Percentiles rank a stretch among this genome's conserved stretches.
Conservation (phyloP, 139 green algal genomes). For the Volvox reticuliferus region DNA sequence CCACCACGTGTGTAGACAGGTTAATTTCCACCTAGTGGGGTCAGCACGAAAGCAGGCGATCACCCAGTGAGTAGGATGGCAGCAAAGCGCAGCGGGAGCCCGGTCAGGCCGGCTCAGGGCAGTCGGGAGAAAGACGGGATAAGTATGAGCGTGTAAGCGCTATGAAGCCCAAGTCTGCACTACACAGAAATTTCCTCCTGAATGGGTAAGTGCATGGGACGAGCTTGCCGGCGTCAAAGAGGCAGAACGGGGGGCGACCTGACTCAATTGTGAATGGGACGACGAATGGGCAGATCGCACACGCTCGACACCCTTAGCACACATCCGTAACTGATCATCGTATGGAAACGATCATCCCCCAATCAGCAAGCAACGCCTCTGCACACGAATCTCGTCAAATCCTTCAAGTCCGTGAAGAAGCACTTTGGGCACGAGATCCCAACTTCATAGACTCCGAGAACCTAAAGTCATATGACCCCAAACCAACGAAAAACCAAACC, state of each 20-base stretch:
- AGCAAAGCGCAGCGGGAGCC: background rate
- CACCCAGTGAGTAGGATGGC: background rate
- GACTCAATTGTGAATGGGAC: too few relatives aligned
- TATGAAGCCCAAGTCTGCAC: too few relatives aligned
- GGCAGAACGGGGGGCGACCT: too few relatives aligned
- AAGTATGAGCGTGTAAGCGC: background rate
- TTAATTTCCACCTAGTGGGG: constrained; percentile 60
- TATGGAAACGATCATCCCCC: background rate
- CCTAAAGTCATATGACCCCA: too few relatives aligned
- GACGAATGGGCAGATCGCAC: too few relatives aligned
- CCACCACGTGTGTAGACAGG: constrained; percentile 74
- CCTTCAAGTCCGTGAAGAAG: background rate
- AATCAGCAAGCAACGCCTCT: background rate
- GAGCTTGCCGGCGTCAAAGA: too few relatives aligned
- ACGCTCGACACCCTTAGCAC: too few relatives aligned
- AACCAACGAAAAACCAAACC: background rate
- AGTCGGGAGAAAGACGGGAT: background rate
- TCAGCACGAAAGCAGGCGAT: background rate
- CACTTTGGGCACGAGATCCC: background rate
- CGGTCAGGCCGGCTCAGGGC: background rate
- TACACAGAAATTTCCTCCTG: too few relatives aligned
- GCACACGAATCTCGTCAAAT: background rate
- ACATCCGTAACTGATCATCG: too few relatives aligned
- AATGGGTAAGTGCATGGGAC: background rate
- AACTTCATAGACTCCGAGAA: background rate